phyloP scores from a whole-genome alignment of 306 rosid genomes.

The Prunus davidiana region DNA sequence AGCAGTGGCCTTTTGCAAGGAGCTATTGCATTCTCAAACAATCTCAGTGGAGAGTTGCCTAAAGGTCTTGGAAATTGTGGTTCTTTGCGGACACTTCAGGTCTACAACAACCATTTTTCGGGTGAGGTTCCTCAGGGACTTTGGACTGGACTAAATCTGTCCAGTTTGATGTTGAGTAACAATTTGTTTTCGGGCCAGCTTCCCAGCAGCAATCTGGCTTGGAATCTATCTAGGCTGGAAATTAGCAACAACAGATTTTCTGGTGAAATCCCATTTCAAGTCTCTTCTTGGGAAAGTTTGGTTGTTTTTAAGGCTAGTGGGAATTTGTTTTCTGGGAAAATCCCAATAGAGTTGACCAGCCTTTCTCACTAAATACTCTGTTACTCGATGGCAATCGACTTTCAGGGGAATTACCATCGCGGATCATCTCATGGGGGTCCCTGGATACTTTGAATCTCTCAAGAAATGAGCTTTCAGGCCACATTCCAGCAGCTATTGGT shows the following conservation, averaged over 20 bases:
- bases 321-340: conserved; percentile 59
- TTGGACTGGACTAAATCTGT: conserved; percentile 54
- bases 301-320: conserved; percentile 63
- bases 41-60: conserved; percentile 56
- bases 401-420: conserved; percentile 64
- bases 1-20: conserved; percentile 50
- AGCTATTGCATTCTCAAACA: conserved; percentile 53
- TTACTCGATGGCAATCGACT: conserved; percentile 59
- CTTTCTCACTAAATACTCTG: conserved; percentile 50
- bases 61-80: conserved; percentile 53
- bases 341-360: conserved; percentile 55
- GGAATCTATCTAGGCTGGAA: conserved; percentile 57
- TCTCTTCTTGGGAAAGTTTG: conserved; percentile 39
- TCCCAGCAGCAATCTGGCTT: conserved; percentile 43
- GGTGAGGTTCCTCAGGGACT: conserved; percentile 68
- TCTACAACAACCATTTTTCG: conserved; percentile 48
- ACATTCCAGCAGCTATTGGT: conserved; percentile 49
- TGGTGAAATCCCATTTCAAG: conserved; percentile 54
- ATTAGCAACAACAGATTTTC: conserved; percentile 64
- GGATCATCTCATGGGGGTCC: conserved; percentile 59
- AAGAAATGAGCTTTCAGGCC: conserved; percentile 61
- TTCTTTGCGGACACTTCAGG: conserved; percentile 41
- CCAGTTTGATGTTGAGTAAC: conserved; percentile 53
- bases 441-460: conserved; percentile 56
- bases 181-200: conserved; percentile 70